Evolutionary conservation across 805 yeast species (phyloP).

Genomic region (Yarrowia yakushimensis): DNA sequence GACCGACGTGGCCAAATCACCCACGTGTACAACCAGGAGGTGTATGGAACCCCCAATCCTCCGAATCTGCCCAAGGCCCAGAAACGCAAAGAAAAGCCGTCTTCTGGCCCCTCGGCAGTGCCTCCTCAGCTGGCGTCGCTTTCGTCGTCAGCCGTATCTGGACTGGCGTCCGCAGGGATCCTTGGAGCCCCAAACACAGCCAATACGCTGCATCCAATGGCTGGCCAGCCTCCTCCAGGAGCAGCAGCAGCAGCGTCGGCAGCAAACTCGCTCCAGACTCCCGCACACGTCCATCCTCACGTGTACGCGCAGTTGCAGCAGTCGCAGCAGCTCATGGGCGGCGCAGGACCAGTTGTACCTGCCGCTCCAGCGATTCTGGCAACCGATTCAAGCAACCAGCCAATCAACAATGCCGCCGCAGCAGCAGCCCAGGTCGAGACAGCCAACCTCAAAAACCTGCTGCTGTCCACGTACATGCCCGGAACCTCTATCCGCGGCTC

Average conservation of each 20-base stretch:
- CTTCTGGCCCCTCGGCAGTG: not conserved
- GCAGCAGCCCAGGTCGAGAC: slow-evolving; percentile 13
- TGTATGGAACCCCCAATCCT: slow-evolving; percentile 15
- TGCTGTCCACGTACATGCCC: slow-evolving; percentile 30
- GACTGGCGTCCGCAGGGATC: not conserved
- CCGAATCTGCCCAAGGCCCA: slow-evolving; percentile 16
- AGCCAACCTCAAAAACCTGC: not conserved
- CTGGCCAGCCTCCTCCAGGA: slow-evolving; percentile 14
- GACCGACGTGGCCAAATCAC: slow-evolving; percentile 32
- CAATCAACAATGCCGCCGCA: slow-evolving; percentile 10
- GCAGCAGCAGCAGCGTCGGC: not conserved
- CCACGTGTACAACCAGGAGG: slow-evolving; percentile 21
- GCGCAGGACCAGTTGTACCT: not conserved
- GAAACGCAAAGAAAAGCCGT: not conserved
- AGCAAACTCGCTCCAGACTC: slow-evolving; percentile 2
- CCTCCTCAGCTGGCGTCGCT: not conserved
- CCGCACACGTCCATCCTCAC: slow-evolving; percentile 22
- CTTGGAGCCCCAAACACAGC: not conserved
- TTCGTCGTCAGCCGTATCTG: not conserved
- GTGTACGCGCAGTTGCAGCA: slow-evolving; percentile 22
- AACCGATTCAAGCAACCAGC: not conserved
- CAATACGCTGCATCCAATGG: slow-evolving; percentile 8
- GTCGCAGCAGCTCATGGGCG: slow-evolving; percentile 16
- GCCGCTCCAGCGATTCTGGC: slow-evolving; percentile 10
- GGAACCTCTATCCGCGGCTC: slow-evolving; percentile 33